Conservation (phyloP, 2,329 filamentous ascomycete genomes). For the Dactylellina haptotyla region DNA sequence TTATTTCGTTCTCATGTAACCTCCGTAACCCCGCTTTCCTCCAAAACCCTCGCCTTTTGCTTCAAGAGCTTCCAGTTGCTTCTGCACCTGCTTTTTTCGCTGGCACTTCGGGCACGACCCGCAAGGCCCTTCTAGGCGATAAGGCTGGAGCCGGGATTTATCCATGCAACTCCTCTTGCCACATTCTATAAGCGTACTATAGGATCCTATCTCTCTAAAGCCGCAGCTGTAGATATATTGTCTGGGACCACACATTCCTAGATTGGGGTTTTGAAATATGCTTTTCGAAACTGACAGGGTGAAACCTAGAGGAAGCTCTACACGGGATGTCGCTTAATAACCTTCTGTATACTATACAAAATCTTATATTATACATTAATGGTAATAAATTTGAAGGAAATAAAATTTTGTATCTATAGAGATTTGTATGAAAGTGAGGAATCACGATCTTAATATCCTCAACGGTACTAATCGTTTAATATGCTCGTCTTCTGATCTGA, state of each 20-base stretch:
- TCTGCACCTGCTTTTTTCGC: conserved; percentile 3
- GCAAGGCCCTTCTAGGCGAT: conserved; percentile 11
- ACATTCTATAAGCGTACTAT: conserved; percentile 15
- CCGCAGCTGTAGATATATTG: conserved; percentile 33
- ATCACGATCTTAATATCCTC: no score
- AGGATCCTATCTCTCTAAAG: conserved; percentile 23
- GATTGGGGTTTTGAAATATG: neutral
- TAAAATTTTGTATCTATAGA: no score
- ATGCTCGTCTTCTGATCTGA: no score
- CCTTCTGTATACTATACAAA: no score
- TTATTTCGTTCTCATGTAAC: conserved; percentile 32
- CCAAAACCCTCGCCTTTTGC: conserved; percentile 30
- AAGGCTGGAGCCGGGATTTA: conserved; percentile 14
- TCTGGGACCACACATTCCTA: conserved; percentile 39
- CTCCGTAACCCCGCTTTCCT: conserved; percentile 23
- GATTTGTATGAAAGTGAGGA: no score
- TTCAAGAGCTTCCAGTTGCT: no score
- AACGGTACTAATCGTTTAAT: no score
- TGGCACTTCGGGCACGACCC: conserved; percentile 27
- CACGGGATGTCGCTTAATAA: no score
- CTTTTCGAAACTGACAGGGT: no score
- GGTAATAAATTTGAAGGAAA: no score
- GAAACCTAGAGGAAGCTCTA: no score
- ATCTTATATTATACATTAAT: neutral
- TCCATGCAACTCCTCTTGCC: conserved; percentile 3